A percentile compares a stretch with the other conserved stretches of the same genome.
These are phyloP conservation scores for Fusarium nematophilum DNA, from an alignment of 2,329 filamentous ascomycete species.

Conservation along the genomic window DNA sequence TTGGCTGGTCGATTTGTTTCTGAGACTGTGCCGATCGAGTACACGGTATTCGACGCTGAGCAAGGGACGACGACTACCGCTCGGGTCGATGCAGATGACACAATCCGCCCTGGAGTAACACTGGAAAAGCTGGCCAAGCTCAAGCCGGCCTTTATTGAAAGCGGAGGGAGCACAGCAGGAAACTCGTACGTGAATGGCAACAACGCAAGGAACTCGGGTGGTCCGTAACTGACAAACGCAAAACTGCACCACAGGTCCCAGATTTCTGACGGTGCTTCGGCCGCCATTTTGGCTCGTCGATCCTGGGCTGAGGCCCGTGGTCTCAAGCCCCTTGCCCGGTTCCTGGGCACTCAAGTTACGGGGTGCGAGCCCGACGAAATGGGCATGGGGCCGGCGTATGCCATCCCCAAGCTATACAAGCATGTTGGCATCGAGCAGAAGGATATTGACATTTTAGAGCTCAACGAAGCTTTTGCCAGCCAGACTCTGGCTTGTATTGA, in stretches of 20 bases:
- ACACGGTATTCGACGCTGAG: neutral
- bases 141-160: slow-evolving; percentile 83
- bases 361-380: slow-evolving; percentile 91
- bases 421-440: slow-evolving; percentile 72
- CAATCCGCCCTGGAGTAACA: slow-evolving; percentile 59
- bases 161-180: slow-evolving; percentile 83
- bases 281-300: slow-evolving; percentile 63
- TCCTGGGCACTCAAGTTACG: slow-evolving; percentile 85
- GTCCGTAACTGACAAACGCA: neutral
- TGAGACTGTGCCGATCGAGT: slow-evolving; percentile 79
- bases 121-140: slow-evolving; percentile 77
- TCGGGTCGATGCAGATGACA: slow-evolving; percentile 70
- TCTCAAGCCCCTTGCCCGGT: slow-evolving; percentile 74
- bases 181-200: slow-evolving; percentile 69
- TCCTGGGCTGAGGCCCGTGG: slow-evolving; percentile 81
- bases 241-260: no score
- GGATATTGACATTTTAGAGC: slow-evolving; percentile 87
- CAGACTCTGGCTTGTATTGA: slow-evolving; percentile 76
- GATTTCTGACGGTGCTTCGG: slow-evolving; percentile 88
- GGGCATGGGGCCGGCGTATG: slow-evolving; percentile 87
- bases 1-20: slow-evolving; percentile 74
- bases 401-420: slow-evolving; percentile 80
- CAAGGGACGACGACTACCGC: slow-evolving; percentile 64
- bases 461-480: slow-evolving; percentile 84
- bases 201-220: no score